phyloP scores from a whole-genome alignment of 2,329 filamentous ascomycete genomes.

The Aspergillus candidus region DNA sequence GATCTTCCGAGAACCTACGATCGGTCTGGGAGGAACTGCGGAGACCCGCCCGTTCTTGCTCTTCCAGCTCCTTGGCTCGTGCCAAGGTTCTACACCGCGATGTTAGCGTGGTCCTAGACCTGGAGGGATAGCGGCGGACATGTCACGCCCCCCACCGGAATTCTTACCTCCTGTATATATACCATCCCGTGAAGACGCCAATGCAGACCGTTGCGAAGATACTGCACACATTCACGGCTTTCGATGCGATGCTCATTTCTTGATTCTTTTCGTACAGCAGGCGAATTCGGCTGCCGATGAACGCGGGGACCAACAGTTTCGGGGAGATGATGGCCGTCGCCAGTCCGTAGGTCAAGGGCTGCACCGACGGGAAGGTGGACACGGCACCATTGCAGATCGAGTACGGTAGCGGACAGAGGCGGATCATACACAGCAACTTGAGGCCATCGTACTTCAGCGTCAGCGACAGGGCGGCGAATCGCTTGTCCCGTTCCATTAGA shows the following conservation, averaged over 20 bases:
- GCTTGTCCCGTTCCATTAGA: slow-evolving; percentile 72
- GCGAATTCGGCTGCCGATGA: slow-evolving; percentile 80
- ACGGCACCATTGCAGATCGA: slow-evolving; percentile 91
- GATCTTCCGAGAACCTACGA: slow-evolving; percentile 34
- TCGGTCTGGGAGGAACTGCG: slow-evolving; percentile 30
- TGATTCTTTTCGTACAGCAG: slow-evolving; percentile 76
- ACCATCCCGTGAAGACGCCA: slow-evolving; percentile 68
- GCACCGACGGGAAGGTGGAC: slow-evolving; percentile 84
- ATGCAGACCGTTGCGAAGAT: slow-evolving; percentile 67
- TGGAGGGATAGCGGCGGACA: too few species aligned
- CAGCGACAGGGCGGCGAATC: slow-evolving; percentile 81
- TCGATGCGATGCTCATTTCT: slow-evolving; percentile 72
- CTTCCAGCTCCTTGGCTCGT: slow-evolving; percentile 45
- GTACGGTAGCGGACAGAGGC: slow-evolving; percentile 87
- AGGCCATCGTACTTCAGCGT: slow-evolving; percentile 87
- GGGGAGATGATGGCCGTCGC: slow-evolving; percentile 78
- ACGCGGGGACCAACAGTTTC: slow-evolving; percentile 86
- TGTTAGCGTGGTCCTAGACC: slow-evolving; percentile 4
- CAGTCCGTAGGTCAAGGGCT: slow-evolving; percentile 66
- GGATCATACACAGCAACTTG: slow-evolving; percentile 82
- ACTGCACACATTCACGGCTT: slow-evolving; percentile 74
- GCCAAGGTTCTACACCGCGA: slow-evolving; percentile 37
- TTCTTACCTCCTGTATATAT: slow-evolving; percentile 67
- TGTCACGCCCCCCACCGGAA: background rate
- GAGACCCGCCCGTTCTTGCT: slow-evolving; percentile 39